Evolutionary conservation across 805 yeast genomes (phyloP).

Genomic region (Lipomyces yamadae): DNA sequence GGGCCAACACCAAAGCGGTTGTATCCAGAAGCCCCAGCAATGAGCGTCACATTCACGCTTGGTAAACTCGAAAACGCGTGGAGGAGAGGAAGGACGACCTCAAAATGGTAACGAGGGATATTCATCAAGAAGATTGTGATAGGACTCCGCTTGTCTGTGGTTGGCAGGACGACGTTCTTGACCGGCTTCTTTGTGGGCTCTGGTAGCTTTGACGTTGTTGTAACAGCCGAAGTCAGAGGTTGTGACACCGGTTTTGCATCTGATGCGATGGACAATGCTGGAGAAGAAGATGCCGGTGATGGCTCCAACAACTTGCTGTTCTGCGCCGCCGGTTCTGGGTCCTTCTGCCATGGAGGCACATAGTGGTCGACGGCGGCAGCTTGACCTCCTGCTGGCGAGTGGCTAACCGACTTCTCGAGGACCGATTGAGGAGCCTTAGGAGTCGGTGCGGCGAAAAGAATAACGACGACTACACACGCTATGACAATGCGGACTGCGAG

Average conservation of each 20-base stretch:
- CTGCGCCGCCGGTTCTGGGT: not conserved
- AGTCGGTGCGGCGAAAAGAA: constrained; percentile 9
- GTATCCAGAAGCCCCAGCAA: constrained; percentile 13
- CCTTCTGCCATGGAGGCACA: constrained; percentile 5
- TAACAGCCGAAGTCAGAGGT: not conserved
- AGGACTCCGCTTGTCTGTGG: constrained; percentile 8
- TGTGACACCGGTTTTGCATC: not conserved
- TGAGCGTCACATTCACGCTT: constrained; percentile 28
- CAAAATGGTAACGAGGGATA: constrained; percentile 34
- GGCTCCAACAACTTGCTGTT: not conserved
- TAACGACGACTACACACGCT: constrained; percentile 21
- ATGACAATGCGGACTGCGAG: constrained; percentile 16
- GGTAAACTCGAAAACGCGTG: constrained; percentile 17
- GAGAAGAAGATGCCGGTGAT: not conserved
- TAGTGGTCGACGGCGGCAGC: not conserved
- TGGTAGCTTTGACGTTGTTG: too few relatives aligned
- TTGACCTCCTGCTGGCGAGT: not conserved
- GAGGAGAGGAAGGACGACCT: constrained; percentile 33
- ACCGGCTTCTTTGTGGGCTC: not conserved
- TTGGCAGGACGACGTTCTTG: not conserved
- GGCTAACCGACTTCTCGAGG: not conserved
- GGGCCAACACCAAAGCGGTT: constrained; percentile 18
- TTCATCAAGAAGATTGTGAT: constrained; percentile 26
- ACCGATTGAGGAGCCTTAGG: not conserved
- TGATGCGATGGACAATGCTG: not conserved